Base-by-base conservation (phyloP, 2,329 filamentous ascomycete species). In the Bipolaris bicolor region DNA sequence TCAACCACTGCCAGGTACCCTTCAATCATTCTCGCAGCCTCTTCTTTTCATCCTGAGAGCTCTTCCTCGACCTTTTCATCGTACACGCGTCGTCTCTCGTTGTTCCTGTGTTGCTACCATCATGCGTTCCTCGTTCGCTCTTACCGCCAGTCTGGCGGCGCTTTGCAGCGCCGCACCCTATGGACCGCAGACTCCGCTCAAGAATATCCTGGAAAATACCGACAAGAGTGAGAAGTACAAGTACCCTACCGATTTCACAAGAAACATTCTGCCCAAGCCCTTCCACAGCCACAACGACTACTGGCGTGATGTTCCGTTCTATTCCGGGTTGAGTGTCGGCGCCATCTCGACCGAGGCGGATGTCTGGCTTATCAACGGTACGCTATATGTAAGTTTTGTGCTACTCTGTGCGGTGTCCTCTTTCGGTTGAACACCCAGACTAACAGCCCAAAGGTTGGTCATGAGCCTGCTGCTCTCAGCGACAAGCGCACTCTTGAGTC, bases 251-350 rank as follows among this genome's bases (percentile, higher is more conserved):
- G 83, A 86, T 65, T 77, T 88, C 18, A 88, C 86, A 1, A 79
- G 85, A 58, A 84, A 81, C 1, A 85, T 88, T 58, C 66, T 86
- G 29, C 86, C 86, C 39, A 86, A 85, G 74, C 70, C 70, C 1
- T 77, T 85, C 49, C 83, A 86, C 69, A 83, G 79, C 31, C 82
- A 86, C 68, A 89, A 88, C 69, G 86, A 88, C 65, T 88, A 88
- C 72, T 82, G 80, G 80, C 74, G 80, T 26, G 73, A 77, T 40
- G 68, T 80, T 0, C 80, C 80, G 0, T 81, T 81, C 62, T 83
- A 81, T 62, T 76, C 76, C 36, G 86, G 83, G 11, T 72, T 89
- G 31, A 81, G 82, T 5, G 79, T 83, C 45, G 86, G 87, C 5
- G 84, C 84, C 40, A 79, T 83, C 4, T 82, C 80, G 3, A 82